Evolutionary conservation across 495 filamentous ascomycete species (phyloP), one percentile per base, ranked within the genome.

Genomic region (Aspergillus kassunensis): DNA sequence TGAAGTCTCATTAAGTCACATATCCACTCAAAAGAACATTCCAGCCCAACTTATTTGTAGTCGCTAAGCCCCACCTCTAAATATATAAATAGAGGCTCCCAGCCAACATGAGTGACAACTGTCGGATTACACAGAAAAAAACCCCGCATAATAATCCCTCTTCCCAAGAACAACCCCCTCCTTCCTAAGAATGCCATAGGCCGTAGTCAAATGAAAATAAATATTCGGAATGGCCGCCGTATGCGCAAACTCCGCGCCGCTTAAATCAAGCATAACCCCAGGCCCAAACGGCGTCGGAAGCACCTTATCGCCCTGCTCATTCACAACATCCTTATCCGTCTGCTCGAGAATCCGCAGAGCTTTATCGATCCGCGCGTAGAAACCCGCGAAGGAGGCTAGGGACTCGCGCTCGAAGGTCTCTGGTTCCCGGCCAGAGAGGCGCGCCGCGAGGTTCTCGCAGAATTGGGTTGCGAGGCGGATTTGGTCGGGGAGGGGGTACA

Each of bases 81-180:
- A n/a, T n/a, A n/a, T n/a, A n/a, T n/a, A n/a, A n/a, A n/a, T n/a
- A n/a, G n/a, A n/a, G n/a, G n/a, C n/a, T n/a, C n/a, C n/a, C n/a
- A n/a, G n/a, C n/a, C n/a, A n/a, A n/a, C n/a, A n/a, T n/a, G n/a
- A n/a, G n/a, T n/a, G n/a, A n/a, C n/a, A n/a, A n/a, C n/a, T n/a
- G n/a, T n/a, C n/a, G n/a, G n/a, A n/a, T n/a, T n/a, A n/a, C n/a
- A n/a, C 24, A 27, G 24, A 9, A 27, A 27, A 4, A 9, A 27
- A 27, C 9, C 24, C 24, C 4, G 24, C 24, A 27, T 27, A 27
- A 36, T 61, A 84, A 60, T 81, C 74, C 16, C 20, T 12, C 70
- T 85, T 85, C 1, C 77, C 78, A 10, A 87, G 11, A 7, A 69
- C 60, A 16, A 83, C 79, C 7, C 83, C 82, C 61, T 80, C 73